Evolutionary conservation across 768 basidiomycete species (phyloP).

Genomic region (Macrolepiota fuliginosa): DNA sequence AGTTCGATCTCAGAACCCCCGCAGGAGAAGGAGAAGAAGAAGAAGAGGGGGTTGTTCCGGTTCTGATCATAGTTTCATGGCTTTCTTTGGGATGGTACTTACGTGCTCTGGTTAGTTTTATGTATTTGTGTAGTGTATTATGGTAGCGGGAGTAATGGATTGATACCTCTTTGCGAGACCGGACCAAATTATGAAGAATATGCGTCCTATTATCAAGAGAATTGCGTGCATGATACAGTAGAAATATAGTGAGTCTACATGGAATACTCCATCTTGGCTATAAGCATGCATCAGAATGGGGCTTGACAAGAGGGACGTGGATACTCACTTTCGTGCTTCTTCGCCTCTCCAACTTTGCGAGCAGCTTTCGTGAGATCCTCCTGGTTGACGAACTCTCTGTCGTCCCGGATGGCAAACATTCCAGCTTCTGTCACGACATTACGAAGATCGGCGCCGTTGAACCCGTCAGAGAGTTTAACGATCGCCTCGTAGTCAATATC

Average conservation of each 20-base stretch:
- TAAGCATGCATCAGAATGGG: constrained; percentile 8
- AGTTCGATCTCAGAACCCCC: constrained; percentile 38
- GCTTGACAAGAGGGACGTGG: neutral
- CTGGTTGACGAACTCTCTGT: constrained; percentile 87
- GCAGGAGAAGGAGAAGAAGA: constrained; percentile 70
- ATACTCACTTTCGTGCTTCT: constrained; percentile 91
- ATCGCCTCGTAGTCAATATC: constrained; percentile 98
- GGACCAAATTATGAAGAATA: neutral
- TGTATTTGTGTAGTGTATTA: neutral
- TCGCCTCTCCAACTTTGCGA: constrained; percentile 91
- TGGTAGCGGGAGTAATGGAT: neutral
- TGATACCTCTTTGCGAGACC: neutral
- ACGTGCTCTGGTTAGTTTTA: neutral
- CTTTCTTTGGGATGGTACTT: neutral
- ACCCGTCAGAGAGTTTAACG: constrained; percentile 92
- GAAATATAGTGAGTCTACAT: constrained; percentile 27
- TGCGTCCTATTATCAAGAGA: constrained; percentile 10
- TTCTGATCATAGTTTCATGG: constrained; percentile 37
- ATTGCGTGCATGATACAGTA: constrained; percentile 13
- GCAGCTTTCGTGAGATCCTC: constrained; percentile 97
- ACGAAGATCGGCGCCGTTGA: constrained; percentile 95
- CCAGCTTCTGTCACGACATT: constrained; percentile 96
- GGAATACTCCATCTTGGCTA: constrained; percentile 57
- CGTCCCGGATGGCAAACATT: constrained; percentile 98
- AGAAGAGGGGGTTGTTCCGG: constrained; percentile 70